Percentiles rank a stretch among this genome's conserved stretches.
These are phyloP conservation scores for Meyerozyma carpophila DNA, from an alignment of 1,139 yeast genomes.

Conservation along the genomic window DNA sequence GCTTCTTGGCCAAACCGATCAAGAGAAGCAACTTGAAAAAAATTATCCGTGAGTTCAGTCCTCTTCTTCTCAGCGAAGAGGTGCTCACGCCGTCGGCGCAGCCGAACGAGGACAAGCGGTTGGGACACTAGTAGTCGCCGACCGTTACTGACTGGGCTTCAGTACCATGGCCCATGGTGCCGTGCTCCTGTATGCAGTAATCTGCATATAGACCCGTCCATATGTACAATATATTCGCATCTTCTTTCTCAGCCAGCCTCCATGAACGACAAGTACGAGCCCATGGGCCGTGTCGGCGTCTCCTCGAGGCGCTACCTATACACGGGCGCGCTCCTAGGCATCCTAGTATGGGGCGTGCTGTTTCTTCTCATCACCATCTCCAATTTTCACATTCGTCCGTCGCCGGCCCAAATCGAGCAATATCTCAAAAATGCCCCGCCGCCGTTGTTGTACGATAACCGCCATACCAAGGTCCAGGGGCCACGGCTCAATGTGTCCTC, in stretches of 20 bases:
- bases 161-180: too few species aligned
- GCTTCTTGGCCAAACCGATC: conserved; percentile 83
- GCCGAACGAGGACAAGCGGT: conserved; percentile 12
- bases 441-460: conserved; percentile 4
- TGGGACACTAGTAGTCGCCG: conserved; percentile 10
- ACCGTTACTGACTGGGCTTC: too few species aligned
- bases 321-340: conserved; percentile 20
- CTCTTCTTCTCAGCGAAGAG: conserved; percentile 16
- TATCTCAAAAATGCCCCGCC: conserved; percentile 9
- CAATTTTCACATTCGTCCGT: conserved; percentile 11
- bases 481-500: conserved; percentile 25
- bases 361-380: conserved; percentile 25
- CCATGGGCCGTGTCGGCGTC: conserved; percentile 1
- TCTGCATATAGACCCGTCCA: background rate
- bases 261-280: background rate
- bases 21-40: conserved; percentile 61
- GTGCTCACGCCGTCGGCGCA: conserved; percentile 11
- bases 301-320: conserved; percentile 12
- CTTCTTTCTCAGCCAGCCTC: background rate
- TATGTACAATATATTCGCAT: background rate
- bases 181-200: background rate
- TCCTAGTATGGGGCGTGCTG: conserved; percentile 37
- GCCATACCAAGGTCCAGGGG: conserved; percentile 15
- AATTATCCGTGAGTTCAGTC: conserved; percentile 42
- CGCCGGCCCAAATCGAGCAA: conserved; percentile 5